Base-by-base conservation (phyloP, 2,329 filamentous ascomycete genomes). In the Rutstroemia sp. region DNA sequence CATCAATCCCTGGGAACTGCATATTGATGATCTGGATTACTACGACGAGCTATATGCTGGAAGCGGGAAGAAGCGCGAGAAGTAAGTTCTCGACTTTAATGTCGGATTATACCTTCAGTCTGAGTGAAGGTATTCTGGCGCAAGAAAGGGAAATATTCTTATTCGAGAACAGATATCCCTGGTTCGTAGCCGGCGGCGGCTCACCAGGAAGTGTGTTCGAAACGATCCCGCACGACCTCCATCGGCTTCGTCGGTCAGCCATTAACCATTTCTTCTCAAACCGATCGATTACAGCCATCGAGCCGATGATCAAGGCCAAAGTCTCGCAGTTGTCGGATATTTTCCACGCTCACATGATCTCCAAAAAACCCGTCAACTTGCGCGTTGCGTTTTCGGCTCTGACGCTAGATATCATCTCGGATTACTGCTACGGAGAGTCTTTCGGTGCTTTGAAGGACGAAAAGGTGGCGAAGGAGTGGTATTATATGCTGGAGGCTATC, bases 31-130 rank as follows among this genome's bases (percentile, higher is more conserved):
- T 44, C 60, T 65, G 7, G 52, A 63, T 40, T 74, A 75, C 61
- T 70, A 73, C 54, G 68, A 73, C 34, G 72, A 73, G 49, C 61
- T 76, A 16, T 75, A 73, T 60, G 66, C 71, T 16, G 53, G 30
- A 2, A 56, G 45, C 8, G 34, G 23, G 3, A 57, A 54, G n/a
- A 57, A 50, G 30, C 51, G 58, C 8, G 58, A 62, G 23, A 61
- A 57, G 46, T 59, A 56, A 48, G 25, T 14, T 21, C 55, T 53
- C 30, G 39, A 44, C 12, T 21, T 19, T 44, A 4, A 12, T 4
- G 3, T 44, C 40, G 23, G 14, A 27, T 30, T 16, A 9, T 14
- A 47, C 6, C 23, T 46, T n/a, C 10, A 47, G 4, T 19, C 17
- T 21, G 12, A 44, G 12, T 49, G 19, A 54, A 34, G 30, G 30